Percentiles rank a stretch among this genome's conserved stretches.
Evolutionary conservation across 2,329 filamentous ascomycete genomes (phyloP).

Genomic region (Lasiodiplodia gonubiensis): DNA sequence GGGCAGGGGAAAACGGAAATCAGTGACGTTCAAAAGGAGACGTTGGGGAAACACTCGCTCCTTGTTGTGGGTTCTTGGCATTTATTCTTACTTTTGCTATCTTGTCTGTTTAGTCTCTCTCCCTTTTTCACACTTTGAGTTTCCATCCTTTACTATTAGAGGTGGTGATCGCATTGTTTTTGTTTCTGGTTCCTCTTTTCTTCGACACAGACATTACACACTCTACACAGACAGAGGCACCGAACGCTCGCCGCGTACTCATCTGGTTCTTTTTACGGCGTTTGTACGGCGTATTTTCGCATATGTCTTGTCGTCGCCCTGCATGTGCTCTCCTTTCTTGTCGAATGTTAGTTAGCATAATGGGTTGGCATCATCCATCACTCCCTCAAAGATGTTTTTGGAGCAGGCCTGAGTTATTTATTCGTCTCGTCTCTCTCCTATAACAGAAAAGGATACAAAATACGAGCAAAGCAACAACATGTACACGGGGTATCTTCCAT

Average conservation of each 20-base stretch:
- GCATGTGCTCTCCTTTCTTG: neutral
- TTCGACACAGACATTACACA: neutral
- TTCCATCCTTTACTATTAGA: slow-evolving; percentile 1
- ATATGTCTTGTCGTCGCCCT: neutral
- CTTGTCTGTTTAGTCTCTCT: neutral
- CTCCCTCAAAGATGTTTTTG: neutral
- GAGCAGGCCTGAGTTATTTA: neutral
- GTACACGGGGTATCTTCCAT: neutral
- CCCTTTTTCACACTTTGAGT: neutral
- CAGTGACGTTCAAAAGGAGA: neutral
- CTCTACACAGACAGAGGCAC: neutral
- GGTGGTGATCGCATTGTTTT: neutral
- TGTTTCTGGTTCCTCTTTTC: neutral
- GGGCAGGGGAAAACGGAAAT: slow-evolving; percentile 5
- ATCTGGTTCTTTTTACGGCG: neutral
- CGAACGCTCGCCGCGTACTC: neutral
- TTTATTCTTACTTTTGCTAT: neutral
- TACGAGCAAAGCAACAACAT: neutral
- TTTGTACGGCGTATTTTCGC: neutral
- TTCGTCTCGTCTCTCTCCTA: neutral
- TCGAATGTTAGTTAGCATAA: neutral
- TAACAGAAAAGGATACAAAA: neutral
- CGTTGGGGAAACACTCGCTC: slow-evolving; percentile 16
- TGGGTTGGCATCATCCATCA: neutral
- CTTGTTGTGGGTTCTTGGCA: neutral